Base-by-base conservation (phyloP, 257 asterid species). In the Ehretia macrophylla region DNA sequence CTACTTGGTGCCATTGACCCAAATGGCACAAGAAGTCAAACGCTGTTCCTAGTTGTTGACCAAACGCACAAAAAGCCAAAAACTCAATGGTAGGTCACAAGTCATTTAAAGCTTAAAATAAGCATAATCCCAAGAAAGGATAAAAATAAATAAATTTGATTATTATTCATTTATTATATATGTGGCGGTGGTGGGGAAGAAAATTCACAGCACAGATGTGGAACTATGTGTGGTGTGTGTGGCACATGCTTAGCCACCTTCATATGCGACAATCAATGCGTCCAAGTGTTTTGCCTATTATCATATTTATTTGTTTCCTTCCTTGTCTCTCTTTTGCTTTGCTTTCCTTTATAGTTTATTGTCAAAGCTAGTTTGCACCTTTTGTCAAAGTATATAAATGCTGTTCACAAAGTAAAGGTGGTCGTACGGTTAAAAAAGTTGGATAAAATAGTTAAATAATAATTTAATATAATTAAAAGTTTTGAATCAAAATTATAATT, bases 211-310 rank as follows among this genome's bases (percentile, higher is more conserved):
- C n/a, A n/a, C n/a, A n/a, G n/a, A n/a, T n/a, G n/a, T n/a, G n/a
- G n/a, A n/a, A n/a, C n/a, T n/a, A n/a, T 40, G 14, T 21, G 38
- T 48, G 38, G 65, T 45, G 77, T 76, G 86, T 59, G 83, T 62
- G 91, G 79, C 88, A 77, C 87, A 72, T 81, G 89, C 87, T 77
- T 65, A 64, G 79, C 80, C 85, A 72, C 91, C 83, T 73, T 67
- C 67, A 55, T 38, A 73, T 60, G 76, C 89, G 81, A 79, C 87
- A 79, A 75, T n/a, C 62, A 64, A 71, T 66, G 65, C 60, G 69
- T 74, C 76, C 79, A 73, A 64, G 14, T 62, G 32, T 63, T 56
- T 58, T 63, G 53, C 63, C 70, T 48, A n/a, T n/a, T n/a, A n/a
- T 54, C 50, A 64, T 64, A 60, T 65, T 27, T 40, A 13, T 56